Conservation (phyloP, 2,329 filamentous ascomycete genomes). For the Thielaviopsis euricoi region DNA sequence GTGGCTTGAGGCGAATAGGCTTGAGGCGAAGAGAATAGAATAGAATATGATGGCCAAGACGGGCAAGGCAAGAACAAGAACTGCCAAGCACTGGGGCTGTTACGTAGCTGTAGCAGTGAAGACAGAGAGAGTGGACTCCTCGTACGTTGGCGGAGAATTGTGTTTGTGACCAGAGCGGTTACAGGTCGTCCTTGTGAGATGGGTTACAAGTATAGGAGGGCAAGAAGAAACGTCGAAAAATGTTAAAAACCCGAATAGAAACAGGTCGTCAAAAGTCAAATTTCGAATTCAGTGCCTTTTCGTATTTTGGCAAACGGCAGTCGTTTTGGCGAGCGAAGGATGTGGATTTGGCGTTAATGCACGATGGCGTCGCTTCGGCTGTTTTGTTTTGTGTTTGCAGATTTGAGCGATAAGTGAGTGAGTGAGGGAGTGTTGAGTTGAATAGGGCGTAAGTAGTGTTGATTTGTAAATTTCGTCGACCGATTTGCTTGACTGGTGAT, state of each 20-base stretch:
- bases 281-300: background rate
- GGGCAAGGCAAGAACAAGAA: background rate
- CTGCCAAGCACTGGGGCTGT: too few species aligned
- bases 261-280: background rate
- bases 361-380: background rate
- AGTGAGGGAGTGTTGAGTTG: too few species aligned
- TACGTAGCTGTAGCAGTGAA: too few species aligned
- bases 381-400: background rate
- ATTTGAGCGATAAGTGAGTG: too few species aligned
- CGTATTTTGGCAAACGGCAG: background rate
- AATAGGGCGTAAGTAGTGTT: background rate
- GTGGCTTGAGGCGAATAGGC: background rate
- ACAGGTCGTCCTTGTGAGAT: background rate
- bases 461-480: too few species aligned
- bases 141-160: background rate
- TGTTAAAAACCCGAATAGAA: background rate
- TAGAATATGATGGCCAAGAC: too few species aligned
- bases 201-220: background rate
- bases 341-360: background rate
- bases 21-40: too few species aligned
- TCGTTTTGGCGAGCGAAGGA: background rate
- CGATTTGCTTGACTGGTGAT: too few species aligned
- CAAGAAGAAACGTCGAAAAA: background rate
- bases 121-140: too few species aligned
- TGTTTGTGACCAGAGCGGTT: background rate